These are phyloP conservation scores for Scopulariopsis brevicaulis DNA, from an alignment of 2,329 filamentous ascomycete genomes.

Conservation along the genomic window DNA sequence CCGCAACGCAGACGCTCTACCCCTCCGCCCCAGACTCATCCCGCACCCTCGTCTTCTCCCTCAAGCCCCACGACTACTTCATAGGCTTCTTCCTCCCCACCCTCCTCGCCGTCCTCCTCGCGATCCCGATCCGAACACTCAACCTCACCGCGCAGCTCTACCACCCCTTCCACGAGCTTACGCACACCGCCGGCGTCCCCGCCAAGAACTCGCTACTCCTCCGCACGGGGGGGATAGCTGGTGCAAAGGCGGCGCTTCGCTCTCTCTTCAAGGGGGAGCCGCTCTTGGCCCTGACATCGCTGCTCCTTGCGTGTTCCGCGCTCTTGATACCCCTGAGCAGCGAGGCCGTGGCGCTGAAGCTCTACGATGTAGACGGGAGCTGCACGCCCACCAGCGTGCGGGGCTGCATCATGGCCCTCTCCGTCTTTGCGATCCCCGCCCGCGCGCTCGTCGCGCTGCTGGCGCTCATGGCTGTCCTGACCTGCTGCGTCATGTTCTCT, in stretches of 20 bases:
- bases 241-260: conserved; percentile 19
- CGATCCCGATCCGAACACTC: conserved; percentile 25
- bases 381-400: conserved; percentile 16
- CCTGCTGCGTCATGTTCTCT: conserved; percentile 16
- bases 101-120: conserved; percentile 24
- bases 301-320: conserved; percentile 20
- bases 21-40: not conserved
- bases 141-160: conserved; percentile 26
- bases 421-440: conserved; percentile 18
- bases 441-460: conserved; percentile 8
- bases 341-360: conserved; percentile 24
- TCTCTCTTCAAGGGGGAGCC: conserved; percentile 20
- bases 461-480: conserved; percentile 15
- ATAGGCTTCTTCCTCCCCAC: conserved; percentile 28
- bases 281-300: conserved; percentile 23
- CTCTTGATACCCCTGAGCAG: conserved; percentile 25
- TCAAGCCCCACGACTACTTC: conserved; percentile 17
- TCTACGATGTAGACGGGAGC: conserved; percentile 15
- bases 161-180: conserved; percentile 30
- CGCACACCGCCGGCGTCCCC: conserved; percentile 19
- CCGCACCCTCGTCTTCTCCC: not conserved
- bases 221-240: conserved; percentile 24
- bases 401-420: conserved; percentile 21
- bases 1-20: conserved; percentile 2
- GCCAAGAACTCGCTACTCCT: conserved; percentile 29